phyloP scores from a whole-genome alignment of 441 rosid species.

The Hura crepitans region DNA sequence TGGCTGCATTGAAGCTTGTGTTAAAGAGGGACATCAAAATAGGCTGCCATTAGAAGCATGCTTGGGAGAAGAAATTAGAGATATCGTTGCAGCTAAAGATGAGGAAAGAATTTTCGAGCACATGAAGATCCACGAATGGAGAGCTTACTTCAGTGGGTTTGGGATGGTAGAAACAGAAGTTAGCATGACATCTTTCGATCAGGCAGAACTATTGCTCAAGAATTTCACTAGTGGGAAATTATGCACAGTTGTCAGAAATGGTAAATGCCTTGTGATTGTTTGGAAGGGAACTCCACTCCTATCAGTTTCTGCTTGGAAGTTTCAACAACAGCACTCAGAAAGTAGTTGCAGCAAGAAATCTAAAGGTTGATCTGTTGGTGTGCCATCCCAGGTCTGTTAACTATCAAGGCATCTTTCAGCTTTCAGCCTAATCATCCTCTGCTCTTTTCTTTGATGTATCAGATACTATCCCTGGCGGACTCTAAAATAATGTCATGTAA shows the following conservation, averaged over 20 bases:
- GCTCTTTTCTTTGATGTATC: too few relatives aligned
- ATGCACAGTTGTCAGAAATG: constrained; percentile 27
- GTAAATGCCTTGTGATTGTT: constrained; percentile 28
- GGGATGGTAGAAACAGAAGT: constrained; percentile 28
- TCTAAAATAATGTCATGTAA: too few relatives aligned
- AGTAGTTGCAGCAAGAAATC: too few relatives aligned
- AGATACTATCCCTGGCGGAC: too few relatives aligned
- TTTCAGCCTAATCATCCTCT: too few relatives aligned
- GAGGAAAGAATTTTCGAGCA: constrained; percentile 28
- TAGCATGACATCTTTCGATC: constrained; percentile 27
- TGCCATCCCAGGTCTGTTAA: too few relatives aligned
- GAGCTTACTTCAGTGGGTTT: constrained; percentile 17
- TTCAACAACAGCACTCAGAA: not conserved
- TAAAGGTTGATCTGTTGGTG: too few relatives aligned
- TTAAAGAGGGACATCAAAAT: constrained; percentile 19
- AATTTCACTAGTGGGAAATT: constrained; percentile 23
- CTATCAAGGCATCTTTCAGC: too few relatives aligned
- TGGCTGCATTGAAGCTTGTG: constrained; percentile 27
- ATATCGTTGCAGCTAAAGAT: constrained; percentile 25
- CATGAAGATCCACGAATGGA: constrained; percentile 36
- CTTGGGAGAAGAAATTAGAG: constrained; percentile 25
- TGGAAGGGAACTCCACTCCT: constrained; percentile 39
- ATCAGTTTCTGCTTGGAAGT: constrained; percentile 40
- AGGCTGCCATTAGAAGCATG: constrained; percentile 23
- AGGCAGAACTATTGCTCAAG: constrained; percentile 29